Evolutionary conservation across 345 rosid species (phyloP).

Genomic region (Bruguiera gymnorhiza): DNA sequence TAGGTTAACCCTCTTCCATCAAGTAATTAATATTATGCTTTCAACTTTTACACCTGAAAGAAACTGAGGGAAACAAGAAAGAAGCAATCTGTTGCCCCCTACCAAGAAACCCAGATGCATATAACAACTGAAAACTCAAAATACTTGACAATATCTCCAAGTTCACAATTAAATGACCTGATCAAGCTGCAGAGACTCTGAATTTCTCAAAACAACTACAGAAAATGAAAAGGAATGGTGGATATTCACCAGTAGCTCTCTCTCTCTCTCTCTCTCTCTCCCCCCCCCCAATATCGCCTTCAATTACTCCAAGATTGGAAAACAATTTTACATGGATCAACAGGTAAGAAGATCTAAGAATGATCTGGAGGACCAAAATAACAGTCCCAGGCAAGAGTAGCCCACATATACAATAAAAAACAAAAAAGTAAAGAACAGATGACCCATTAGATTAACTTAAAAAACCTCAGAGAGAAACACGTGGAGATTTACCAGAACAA

Average conservation of each 20-base stretch:
- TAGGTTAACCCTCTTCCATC: background rate
- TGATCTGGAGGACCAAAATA: constrained; percentile 21
- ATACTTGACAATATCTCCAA: constrained; percentile 6
- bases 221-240: constrained; percentile 8
- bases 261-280: background rate
- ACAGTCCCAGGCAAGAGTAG: constrained; percentile 15
- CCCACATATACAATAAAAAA: constrained; percentile 14
- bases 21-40: background rate
- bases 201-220: constrained; percentile 12
- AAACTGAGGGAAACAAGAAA: too few species aligned
- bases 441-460: background rate
- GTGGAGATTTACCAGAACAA: constrained; percentile 1
- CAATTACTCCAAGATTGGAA: constrained; percentile 22
- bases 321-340: constrained; percentile 25
- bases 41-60: background rate
- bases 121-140: constrained; percentile 16
- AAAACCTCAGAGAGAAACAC: background rate
- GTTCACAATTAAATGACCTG: constrained; percentile 1
- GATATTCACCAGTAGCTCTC: constrained; percentile 15
- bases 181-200: constrained; percentile 15
- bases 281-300: constrained; percentile 1
- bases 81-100: constrained; percentile 3
- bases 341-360: constrained; percentile 36
- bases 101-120: constrained; percentile 18
- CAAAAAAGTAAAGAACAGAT: constrained; percentile 12